Percentiles rank a stretch among this genome's conserved stretches.
Evolutionary conservation across 768 basidiomycete species (phyloP).

Genomic region (Tricholoma saponaceum): DNA sequence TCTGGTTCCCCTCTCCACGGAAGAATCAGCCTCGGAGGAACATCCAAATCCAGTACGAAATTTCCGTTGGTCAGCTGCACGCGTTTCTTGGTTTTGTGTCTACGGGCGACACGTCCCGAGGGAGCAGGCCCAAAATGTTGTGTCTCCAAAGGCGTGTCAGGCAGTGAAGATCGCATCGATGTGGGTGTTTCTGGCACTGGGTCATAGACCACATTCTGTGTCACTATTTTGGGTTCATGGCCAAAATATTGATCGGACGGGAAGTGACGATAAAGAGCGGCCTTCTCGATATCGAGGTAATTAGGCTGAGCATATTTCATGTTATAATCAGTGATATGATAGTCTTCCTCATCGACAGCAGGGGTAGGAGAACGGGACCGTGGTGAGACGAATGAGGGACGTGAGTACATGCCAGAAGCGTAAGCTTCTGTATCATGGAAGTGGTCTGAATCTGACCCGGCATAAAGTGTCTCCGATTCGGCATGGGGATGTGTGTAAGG

Average conservation of each 20-base stretch:
- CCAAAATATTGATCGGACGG: constrained; percentile 8
- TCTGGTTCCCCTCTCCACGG: constrained; percentile 69
- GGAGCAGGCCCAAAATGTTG: constrained; percentile 90
- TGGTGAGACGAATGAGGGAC: constrained; percentile 43
- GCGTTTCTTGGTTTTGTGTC: constrained; percentile 73
- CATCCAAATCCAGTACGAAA: constrained; percentile 77
- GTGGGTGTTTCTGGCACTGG: constrained; percentile 39
- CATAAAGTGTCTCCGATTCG: constrained; percentile 27
- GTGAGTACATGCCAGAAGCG: constrained; percentile 55
- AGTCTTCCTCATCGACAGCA: constrained; percentile 69
- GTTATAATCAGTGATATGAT: constrained; percentile 52
- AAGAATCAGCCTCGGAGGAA: constrained; percentile 81
- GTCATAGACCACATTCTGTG: constrained; percentile 34
- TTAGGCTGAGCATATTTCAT: constrained; percentile 31
- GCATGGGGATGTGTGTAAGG: constrained; percentile 29
- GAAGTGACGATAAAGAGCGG: constrained; percentile 20
- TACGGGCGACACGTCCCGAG: constrained; percentile 66
- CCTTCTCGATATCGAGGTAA: constrained; percentile 38
- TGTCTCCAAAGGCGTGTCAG: constrained; percentile 57
- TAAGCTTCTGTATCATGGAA: constrained; percentile 70
- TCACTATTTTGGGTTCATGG: constrained; percentile 19
- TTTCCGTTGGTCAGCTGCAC: constrained; percentile 87
- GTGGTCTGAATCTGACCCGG: constrained; percentile 45
- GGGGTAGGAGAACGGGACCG: constrained; percentile 78
- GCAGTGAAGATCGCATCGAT: constrained; percentile 32